Conservation (phyloP, 2,329 filamentous ascomycete genomes). For the Aspergillus cejpii region DNA sequence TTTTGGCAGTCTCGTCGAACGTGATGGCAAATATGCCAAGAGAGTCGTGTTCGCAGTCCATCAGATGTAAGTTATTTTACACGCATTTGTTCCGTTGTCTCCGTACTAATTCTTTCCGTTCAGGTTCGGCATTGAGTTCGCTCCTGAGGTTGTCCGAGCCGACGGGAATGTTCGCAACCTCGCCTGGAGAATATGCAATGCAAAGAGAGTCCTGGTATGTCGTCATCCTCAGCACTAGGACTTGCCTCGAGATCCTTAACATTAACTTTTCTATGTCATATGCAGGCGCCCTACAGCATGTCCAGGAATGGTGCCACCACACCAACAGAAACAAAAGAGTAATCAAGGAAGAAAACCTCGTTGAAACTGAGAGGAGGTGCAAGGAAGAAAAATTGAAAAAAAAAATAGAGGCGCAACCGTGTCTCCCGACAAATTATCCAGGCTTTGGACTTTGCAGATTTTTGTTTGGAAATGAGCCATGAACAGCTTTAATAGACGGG, state of each 20-base stretch:
- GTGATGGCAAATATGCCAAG: conserved; percentile 81
- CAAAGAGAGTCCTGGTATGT: conserved; percentile 86
- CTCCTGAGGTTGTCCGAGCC: conserved; percentile 81
- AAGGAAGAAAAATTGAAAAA: background rate
- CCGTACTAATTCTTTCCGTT: conserved; percentile 6
- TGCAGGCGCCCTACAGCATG: conserved; percentile 65
- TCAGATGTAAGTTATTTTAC: conserved; percentile 62
- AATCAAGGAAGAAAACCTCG: conserved; percentile 4
- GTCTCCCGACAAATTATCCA: background rate
- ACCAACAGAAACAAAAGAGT: conserved; percentile 40
- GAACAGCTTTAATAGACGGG: conserved; percentile 2
- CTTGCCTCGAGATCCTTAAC: too few relatives aligned
- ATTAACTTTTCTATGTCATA: background rate
- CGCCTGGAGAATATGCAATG: conserved; percentile 90
- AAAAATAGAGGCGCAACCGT: background rate
- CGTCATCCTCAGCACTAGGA: conserved; percentile 5
- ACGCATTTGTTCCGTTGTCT: background rate
- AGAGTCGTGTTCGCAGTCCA: conserved; percentile 89
- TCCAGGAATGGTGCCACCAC: conserved; percentile 57
- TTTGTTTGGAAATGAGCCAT: conserved; percentile 1
- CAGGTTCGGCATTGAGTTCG: conserved; percentile 86
- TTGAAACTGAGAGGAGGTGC: background rate
- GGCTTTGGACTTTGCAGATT: background rate
- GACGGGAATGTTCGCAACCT: conserved; percentile 87
- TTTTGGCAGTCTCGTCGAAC: conserved; percentile 78